These are phyloP conservation scores for Madurella fahalii DNA, from an alignment of 2,329 filamentous ascomycete species.

Conservation along the genomic window DNA sequence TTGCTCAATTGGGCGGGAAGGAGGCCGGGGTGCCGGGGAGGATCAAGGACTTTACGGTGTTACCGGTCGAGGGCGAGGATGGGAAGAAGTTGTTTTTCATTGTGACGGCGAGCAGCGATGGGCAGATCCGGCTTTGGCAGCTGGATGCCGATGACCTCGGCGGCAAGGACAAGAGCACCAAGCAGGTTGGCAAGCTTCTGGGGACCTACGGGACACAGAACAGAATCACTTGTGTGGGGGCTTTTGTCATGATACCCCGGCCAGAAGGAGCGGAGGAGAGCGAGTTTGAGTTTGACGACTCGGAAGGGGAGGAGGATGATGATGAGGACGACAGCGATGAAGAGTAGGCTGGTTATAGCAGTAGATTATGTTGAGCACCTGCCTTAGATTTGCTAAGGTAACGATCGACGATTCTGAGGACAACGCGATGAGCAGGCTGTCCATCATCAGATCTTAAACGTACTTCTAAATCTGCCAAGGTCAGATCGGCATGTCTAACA, in stretches of 20 bases:
- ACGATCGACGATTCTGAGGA: too few relatives aligned
- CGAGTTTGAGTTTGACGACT: conserved; percentile 47
- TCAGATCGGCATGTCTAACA: too few relatives aligned
- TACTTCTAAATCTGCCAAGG: too few relatives aligned
- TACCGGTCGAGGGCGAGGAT: conserved; percentile 42
- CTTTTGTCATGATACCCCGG: conserved; percentile 76
- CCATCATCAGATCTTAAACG: too few relatives aligned
- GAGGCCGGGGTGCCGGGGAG: conserved; percentile 62
- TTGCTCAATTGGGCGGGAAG: conserved; percentile 77
- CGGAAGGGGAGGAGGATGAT: conserved; percentile 35
- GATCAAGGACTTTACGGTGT: conserved; percentile 82
- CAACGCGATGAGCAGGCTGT: too few relatives aligned
- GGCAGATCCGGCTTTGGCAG: conserved; percentile 74
- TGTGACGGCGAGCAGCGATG: conserved; percentile 78
- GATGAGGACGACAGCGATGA: conserved; percentile 34
- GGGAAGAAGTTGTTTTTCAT: conserved; percentile 50
- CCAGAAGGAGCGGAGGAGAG: conserved; percentile 58
- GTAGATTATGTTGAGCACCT: too few relatives aligned
- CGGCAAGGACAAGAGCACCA: conserved; percentile 25
- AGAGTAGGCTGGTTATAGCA: conserved; percentile 8
- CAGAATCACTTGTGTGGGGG: conserved; percentile 81
- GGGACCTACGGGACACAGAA: conserved; percentile 81
- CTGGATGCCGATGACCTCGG: conserved; percentile 44
- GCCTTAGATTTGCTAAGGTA: too few relatives aligned
- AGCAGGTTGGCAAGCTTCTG: conserved; percentile 59